Evolutionary conservation across 1,284 basidiomycete genomes (phyloP).

Genomic region (Cystobasidiaceae sp.): DNA sequence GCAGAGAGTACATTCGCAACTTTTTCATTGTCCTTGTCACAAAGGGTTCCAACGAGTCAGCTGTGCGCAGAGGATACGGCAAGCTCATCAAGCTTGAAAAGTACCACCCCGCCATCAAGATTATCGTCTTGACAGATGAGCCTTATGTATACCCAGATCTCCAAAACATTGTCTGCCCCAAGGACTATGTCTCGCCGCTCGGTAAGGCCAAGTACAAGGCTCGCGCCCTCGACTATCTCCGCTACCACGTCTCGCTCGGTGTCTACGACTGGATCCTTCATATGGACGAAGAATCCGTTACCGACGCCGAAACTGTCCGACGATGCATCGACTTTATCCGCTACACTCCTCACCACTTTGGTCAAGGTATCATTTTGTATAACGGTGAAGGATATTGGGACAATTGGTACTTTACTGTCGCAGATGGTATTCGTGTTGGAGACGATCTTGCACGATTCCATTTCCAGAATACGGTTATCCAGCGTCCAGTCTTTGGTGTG

Average conservation of each 20-base stretch:
- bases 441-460: slow-evolving; percentile 50
- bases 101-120: slow-evolving; percentile 48
- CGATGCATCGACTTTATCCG: slow-evolving; percentile 49
- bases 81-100: slow-evolving; percentile 49
- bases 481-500: slow-evolving; percentile 49
- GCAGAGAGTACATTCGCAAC: slow-evolving; percentile 48
- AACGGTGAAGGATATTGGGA: slow-evolving; percentile 50
- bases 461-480: slow-evolving; percentile 48
- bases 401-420: slow-evolving; percentile 51
- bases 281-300: slow-evolving; percentile 50
- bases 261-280: slow-evolving; percentile 50
- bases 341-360: slow-evolving; percentile 49
- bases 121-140: slow-evolving; percentile 49
- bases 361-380: slow-evolving; percentile 50
- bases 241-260: slow-evolving; percentile 47
- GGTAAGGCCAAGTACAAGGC: slow-evolving; percentile 51
- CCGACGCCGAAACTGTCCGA: slow-evolving; percentile 48
- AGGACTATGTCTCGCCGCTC: slow-evolving; percentile 48
- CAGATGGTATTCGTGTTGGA: slow-evolving; percentile 50
- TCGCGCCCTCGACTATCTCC: slow-evolving; percentile 50
- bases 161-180: slow-evolving; percentile 49
- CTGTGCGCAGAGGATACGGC: slow-evolving; percentile 48
- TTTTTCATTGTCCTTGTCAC: slow-evolving; percentile 49
- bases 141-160: slow-evolving; percentile 49
- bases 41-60: slow-evolving; percentile 48